Evolutionary conservation across 352 stramenopile genomes (phyloP).

Genomic region (Phytophthora sojae): DNA sequence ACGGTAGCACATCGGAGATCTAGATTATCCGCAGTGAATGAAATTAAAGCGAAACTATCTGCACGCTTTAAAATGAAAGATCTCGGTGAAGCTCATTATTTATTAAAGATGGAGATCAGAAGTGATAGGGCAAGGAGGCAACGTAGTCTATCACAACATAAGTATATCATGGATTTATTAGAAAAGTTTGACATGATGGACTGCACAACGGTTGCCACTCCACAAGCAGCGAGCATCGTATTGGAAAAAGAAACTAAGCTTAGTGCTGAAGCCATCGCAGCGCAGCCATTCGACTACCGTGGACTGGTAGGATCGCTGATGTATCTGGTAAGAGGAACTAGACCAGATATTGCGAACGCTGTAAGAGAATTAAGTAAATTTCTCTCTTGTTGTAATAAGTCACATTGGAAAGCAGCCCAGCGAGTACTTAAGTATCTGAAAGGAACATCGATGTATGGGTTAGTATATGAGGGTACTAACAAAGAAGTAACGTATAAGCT

Average conservation of each 20-base stretch:
- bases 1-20: too few relatives aligned
- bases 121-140: not conserved
- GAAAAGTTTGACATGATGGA: not conserved
- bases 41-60: not conserved
- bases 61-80: not conserved
- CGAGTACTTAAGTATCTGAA: not conserved
- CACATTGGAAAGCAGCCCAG: not conserved
- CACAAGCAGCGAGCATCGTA: not conserved
- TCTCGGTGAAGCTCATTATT: not conserved
- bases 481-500: not conserved
- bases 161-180: not conserved
- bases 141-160: not conserved
- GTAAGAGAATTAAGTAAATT: not conserved
- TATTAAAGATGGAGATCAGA: not conserved
- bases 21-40: not conserved
- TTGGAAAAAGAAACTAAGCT: not conserved
- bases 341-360: not conserved
- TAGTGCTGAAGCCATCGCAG: not conserved
- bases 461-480: not conserved
- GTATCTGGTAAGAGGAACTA: not conserved
- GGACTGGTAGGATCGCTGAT: not conserved
- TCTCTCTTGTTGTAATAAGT: not conserved
- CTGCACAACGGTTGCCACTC: too few relatives aligned
- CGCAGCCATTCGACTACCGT: not conserved
- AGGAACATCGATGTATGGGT: not conserved